Percentiles rank a stretch among this genome's conserved stretches.
phyloP scores from a whole-genome alignment of 257 asterid genomes.

The Plantago major region DNA sequence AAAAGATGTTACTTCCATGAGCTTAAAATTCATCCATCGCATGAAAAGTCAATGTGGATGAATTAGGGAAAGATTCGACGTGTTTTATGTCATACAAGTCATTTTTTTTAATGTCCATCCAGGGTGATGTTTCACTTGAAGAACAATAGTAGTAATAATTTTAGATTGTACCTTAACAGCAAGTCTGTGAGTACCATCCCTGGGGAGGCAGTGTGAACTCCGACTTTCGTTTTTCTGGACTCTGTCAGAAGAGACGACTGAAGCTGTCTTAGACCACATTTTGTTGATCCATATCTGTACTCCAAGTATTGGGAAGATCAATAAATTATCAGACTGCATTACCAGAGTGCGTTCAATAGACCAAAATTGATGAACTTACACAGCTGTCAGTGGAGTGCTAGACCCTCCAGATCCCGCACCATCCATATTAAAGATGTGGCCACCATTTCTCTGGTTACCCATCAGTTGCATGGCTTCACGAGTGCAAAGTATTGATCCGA shows the following conservation, averaged over 20 bases:
- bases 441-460: conserved; percentile 65
- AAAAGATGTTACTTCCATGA: neutral
- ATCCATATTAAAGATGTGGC: conserved; percentile 96
- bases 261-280: conserved; percentile 97
- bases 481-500: conserved; percentile 94
- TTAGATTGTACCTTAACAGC: conserved; percentile 59
- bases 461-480: conserved; percentile 76
- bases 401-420: conserved; percentile 99
- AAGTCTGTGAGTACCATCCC: conserved; percentile 99
- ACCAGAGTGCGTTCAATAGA: conserved; percentile 3
- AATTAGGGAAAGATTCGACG: too few species aligned
- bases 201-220: conserved; percentile 98
- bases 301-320: conserved; percentile 12
- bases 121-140: neutral
- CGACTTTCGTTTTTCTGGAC: conserved; percentile 65
- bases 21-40: too few species aligned
- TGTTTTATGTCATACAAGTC: too few species aligned
- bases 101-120: neutral
- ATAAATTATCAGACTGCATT: conserved; percentile 14
- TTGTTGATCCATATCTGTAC: conserved; percentile 86
- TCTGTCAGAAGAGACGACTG: conserved; percentile 93
- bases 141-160: neutral
- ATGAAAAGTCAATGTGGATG: too few species aligned
- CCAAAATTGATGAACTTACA: conserved; percentile 42
- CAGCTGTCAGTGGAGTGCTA: conserved; percentile 96